These are phyloP conservation scores for Colletotrichum australisinense DNA, from an alignment of 2,329 filamentous ascomycete genomes.

Conservation along the genomic window DNA sequence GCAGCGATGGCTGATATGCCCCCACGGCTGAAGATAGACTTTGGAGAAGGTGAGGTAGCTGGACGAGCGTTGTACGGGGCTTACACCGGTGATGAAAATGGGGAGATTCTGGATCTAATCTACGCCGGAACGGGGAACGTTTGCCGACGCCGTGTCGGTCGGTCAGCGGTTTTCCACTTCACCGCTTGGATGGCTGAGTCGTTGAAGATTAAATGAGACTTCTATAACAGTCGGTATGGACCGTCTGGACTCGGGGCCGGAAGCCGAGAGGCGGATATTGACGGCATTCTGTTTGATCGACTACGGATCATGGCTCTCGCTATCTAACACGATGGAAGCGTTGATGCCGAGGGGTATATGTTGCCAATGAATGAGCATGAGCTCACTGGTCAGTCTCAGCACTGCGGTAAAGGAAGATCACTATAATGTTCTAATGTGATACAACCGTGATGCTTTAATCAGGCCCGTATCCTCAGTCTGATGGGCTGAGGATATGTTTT, in stretches of 20 bases:
- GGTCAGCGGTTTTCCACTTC: neutral
- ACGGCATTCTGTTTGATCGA: neutral
- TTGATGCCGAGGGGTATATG: neutral
- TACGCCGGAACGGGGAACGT: neutral
- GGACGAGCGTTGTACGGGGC: neutral
- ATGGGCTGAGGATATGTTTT: neutral
- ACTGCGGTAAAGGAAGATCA: neutral
- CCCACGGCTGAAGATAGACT: neutral
- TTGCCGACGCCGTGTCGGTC: neutral
- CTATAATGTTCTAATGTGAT: neutral
- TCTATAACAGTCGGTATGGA: neutral
- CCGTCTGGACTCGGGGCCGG: neutral
- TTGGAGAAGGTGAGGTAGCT: neutral
- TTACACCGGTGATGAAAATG: neutral
- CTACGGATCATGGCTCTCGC: neutral
- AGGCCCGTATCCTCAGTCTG: neutral
- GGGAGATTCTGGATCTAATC: neutral
- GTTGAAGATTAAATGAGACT: neutral
- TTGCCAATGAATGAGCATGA: neutral
- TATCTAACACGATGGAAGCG: neutral
- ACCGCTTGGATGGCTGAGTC: neutral
- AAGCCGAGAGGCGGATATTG: neutral
- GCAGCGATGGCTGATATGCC: neutral
- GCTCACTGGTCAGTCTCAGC: neutral
- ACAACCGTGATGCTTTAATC: neutral